Conservation (phyloP, 768 basidiomycete species). For the Sistotremastrum suecicum region DNA sequence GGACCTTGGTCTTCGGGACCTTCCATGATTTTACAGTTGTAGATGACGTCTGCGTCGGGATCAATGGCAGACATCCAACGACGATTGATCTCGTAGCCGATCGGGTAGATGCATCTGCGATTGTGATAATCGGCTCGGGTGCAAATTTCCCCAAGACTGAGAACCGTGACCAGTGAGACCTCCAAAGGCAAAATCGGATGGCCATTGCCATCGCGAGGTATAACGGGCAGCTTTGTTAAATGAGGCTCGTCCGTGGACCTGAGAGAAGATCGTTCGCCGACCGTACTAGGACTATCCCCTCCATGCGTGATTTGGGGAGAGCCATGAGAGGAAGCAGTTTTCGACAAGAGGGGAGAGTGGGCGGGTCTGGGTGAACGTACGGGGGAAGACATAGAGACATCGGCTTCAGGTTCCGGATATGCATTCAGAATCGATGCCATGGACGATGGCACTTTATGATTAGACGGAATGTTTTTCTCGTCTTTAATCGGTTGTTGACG, state of each 20-base stretch:
- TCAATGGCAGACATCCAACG: slow-evolving; percentile 70
- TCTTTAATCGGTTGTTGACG: neutral
- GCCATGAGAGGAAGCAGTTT: too few relatives aligned
- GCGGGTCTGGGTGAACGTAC: too few relatives aligned
- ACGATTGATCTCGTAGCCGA: slow-evolving; percentile 64
- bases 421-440: slow-evolving; percentile 63
- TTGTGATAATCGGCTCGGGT: slow-evolving; percentile 79
- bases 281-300: too few relatives aligned
- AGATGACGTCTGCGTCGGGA: slow-evolving; percentile 51
- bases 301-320: too few relatives aligned
- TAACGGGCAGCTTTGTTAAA: too few relatives aligned
- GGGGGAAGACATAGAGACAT: too few relatives aligned
- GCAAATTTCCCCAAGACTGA: slow-evolving; percentile 60
- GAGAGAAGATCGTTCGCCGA: too few relatives aligned
- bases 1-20: slow-evolving; percentile 57
- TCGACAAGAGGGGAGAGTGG: too few relatives aligned
- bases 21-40: slow-evolving; percentile 73
- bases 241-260: too few relatives aligned
- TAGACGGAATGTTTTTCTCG: neutral
- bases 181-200: slow-evolving; percentile 64
- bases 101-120: slow-evolving; percentile 79
- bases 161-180: slow-evolving; percentile 79
- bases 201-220: slow-evolving; percentile 58
- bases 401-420: slow-evolving; percentile 26
- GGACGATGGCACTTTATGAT: slow-evolving; percentile 27